Evolutionary conservation across 352 stramenopile species (phyloP), one percentile per base, ranked within the genome.

Genomic region (Pythium chondricola): DNA sequence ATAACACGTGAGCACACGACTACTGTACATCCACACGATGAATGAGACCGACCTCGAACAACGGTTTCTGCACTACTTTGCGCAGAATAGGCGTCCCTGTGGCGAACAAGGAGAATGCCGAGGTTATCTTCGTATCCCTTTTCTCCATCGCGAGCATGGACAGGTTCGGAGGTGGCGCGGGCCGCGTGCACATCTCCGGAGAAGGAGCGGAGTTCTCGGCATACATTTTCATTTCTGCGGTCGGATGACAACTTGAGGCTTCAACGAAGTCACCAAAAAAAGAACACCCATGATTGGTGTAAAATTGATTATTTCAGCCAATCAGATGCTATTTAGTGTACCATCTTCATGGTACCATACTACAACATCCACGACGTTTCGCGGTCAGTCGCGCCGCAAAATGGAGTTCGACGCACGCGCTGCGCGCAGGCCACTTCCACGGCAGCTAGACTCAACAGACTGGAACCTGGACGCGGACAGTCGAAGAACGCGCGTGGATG

Each of bases 11-110:
- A n/a, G n/a, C n/a, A n/a, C n/a, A n/a, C n/a, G n/a, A n/a, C n/a
- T n/a, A n/a, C n/a, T n/a, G n/a, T n/a, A n/a, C n/a, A n/a, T n/a
- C n/a, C n/a, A n/a, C n/a, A n/a, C n/a, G n/a, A n/a, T n/a, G n/a
- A n/a, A n/a, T n/a, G n/a, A n/a, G n/a, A n/a, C 31, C 32, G 48
- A 86, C 79, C 65, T 85, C 71, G 46, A 91, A 91, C 24, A 91
- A 74, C 21, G 79, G 72, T n/a, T 77, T 73, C 38, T 71, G 77
- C 21, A 71, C 55, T 11, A 87, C 67, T 48, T 85, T 91, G 44
- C 79, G 76, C 43, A 91, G 65, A 56, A 29, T 25, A 10, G 57
- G 35, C n/a, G 52, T 42, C 24, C 43, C 57, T n/a, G 41, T 43
- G 13, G 41, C 27, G 14, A 65, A n/a, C 49, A 58, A 7, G 9